A percentile compares a stretch with the other conserved stretches of the same genome.
These are phyloP conservation scores for Gentiana macrophylla DNA, from an alignment of 257 asterid species.

Conservation along the genomic window DNA sequence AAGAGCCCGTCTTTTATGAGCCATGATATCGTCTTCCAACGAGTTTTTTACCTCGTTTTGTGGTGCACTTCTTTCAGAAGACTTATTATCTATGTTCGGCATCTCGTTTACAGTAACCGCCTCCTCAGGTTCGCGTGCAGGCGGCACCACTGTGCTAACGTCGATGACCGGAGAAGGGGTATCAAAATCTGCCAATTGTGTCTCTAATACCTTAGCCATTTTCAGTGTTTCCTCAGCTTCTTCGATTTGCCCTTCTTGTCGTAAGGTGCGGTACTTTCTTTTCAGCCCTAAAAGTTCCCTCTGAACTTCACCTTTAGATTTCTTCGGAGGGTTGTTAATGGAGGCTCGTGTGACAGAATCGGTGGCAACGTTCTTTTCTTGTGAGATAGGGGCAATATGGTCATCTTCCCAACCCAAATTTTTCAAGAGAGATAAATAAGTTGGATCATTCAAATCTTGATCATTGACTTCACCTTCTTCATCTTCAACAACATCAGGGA, in stretches of 20 bases:
- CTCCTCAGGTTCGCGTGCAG: conserved; percentile 14
- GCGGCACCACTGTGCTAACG: neutral
- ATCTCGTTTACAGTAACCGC: conserved; percentile 20
- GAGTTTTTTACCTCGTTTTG: conserved; percentile 20
- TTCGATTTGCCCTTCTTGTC: conserved; percentile 72
- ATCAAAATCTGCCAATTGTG: conserved; percentile 53
- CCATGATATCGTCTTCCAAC: conserved; percentile 51
- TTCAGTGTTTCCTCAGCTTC: conserved; percentile 81
- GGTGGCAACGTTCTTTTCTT: conserved; percentile 10
- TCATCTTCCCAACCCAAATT: conserved; percentile 90
- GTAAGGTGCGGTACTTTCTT: conserved; percentile 67
- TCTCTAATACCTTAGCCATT: conserved; percentile 47
- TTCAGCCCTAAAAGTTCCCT: conserved; percentile 70
- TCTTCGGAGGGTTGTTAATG: conserved; percentile 24
- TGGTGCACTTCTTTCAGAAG: conserved; percentile 24
- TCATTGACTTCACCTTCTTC: conserved; percentile 65
- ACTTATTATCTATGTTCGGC: conserved; percentile 13
- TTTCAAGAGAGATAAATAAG: conserved; percentile 67
- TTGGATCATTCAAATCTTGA: conserved; percentile 79
- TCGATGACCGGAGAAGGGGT: conserved; percentile 23
- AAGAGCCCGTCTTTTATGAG: conserved; percentile 73
- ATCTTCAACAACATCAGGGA: conserved; percentile 17
- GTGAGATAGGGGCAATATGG: conserved; percentile 18
- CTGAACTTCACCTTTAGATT: conserved; percentile 69
- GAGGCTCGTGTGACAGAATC: conserved; percentile 18